Percentiles rank a stretch among this genome's conserved stretches.
phyloP scores from a whole-genome alignment of 768 basidiomycete genomes.

The Lepiota subincarnata region DNA sequence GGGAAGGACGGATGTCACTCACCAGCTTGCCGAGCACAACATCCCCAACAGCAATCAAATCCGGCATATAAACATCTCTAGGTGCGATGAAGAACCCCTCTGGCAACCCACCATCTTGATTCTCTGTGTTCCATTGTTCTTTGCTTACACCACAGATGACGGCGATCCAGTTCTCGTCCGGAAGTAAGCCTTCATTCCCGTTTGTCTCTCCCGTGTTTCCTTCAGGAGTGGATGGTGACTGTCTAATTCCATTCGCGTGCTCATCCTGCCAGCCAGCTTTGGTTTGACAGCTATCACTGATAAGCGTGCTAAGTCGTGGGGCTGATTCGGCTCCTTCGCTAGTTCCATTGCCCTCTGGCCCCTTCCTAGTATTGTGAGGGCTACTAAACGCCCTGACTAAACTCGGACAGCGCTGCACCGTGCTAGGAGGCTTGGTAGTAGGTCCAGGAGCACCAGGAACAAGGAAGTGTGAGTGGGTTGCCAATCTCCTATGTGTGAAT shows the following conservation, averaged over 20 bases:
- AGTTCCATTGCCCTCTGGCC: not conserved
- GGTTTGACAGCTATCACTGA: no score
- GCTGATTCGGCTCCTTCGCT: no score
- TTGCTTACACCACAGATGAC: constrained; percentile 74
- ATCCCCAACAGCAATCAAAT: constrained; percentile 69
- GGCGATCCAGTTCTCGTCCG: constrained; percentile 71
- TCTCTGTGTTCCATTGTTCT: constrained; percentile 40
- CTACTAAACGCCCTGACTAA: not conserved
- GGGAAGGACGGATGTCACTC: constrained; percentile 19
- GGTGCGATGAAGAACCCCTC: constrained; percentile 74
- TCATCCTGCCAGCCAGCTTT: no score
- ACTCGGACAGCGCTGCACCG: not conserved
- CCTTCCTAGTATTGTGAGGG: no score
- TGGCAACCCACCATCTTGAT: constrained; percentile 41
- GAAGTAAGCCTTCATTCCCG: constrained; percentile 43
- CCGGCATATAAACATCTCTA: constrained; percentile 78
- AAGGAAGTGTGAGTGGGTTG: constrained; percentile 51
- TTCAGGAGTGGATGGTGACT: constrained; percentile 3
- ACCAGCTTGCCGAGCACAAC: constrained; percentile 78
- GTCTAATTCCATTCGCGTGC: no score
- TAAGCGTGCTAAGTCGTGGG: no score
- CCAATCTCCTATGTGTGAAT: constrained; percentile 26
- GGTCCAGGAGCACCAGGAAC: constrained; percentile 54
- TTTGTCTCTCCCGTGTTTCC: constrained; percentile 8
- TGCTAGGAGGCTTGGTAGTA: constrained; percentile 31